phyloP scores from a whole-genome alignment of 139 green algal species.

The Chlamydomonas schloesseri region DNA sequence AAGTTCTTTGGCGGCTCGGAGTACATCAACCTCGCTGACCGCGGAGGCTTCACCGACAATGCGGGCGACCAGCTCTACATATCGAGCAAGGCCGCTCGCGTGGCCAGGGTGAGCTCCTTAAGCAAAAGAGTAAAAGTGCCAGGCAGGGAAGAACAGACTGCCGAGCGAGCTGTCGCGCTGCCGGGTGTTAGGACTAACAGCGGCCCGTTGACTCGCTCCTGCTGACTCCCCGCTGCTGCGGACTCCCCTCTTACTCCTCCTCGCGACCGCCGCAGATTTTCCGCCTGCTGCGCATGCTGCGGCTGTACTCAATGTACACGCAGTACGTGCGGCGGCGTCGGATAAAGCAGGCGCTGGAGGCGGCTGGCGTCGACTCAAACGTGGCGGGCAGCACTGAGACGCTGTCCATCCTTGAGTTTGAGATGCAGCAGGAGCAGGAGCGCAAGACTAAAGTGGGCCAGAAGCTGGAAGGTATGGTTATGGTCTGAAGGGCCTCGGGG shows the following conservation, averaged over 20 bases:
- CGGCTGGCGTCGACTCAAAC: background rate
- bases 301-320: slow-evolving; percentile 80
- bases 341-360: slow-evolving; percentile 32
- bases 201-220: too few relatives aligned
- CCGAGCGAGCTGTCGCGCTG: too few relatives aligned
- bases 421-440: slow-evolving; percentile 52
- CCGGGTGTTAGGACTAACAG: too few relatives aligned
- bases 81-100: slow-evolving; percentile 58
- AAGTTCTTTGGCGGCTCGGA: slow-evolving; percentile 31
- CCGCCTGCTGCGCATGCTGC: slow-evolving; percentile 85
- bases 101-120: slow-evolving; percentile 54
- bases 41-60: slow-evolving; percentile 45
- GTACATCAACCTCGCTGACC: slow-evolving; percentile 30
- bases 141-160: too few relatives aligned
- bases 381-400: slow-evolving; percentile 7
- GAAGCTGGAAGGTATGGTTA: slow-evolving; percentile 77
- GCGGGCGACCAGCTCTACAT: slow-evolving; percentile 56
- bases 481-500: too few relatives aligned
- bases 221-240: too few relatives aligned
- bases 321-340: slow-evolving; percentile 59
- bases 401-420: slow-evolving; percentile 51
- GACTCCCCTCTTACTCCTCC: background rate
- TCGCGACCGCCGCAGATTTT: slow-evolving; percentile 66
- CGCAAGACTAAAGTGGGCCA: slow-evolving; percentile 83
- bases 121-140: too few relatives aligned